Conservation (phyloP, 805 yeast species). For the Yarrowia deformans region DNA sequence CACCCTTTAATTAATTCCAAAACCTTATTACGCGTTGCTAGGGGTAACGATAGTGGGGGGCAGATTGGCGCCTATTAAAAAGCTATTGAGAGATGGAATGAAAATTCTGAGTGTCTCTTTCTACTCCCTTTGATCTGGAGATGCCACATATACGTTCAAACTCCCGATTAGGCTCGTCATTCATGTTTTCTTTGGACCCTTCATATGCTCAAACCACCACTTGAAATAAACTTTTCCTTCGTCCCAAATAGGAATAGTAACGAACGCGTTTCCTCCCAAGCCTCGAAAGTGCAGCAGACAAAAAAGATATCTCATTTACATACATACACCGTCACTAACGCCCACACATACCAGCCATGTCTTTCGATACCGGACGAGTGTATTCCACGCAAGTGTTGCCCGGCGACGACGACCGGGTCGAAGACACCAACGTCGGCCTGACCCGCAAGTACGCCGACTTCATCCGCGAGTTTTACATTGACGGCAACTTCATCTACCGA, state of each 20-base stretch:
- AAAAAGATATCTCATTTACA: neutral
- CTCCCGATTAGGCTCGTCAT: too few species aligned
- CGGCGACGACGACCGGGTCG: conserved; percentile 75
- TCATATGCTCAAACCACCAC: too few species aligned
- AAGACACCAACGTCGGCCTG: conserved; percentile 48
- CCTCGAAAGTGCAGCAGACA: neutral
- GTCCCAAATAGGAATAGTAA: conserved; percentile 36
- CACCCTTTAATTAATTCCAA: neutral
- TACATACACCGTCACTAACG: too few species aligned
- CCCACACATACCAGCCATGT: conserved; percentile 46
- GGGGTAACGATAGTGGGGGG: conserved; percentile 1
- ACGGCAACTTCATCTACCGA: conserved; percentile 79
- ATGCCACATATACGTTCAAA: too few species aligned
- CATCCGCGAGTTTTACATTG: conserved; percentile 83
- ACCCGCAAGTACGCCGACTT: conserved; percentile 67
- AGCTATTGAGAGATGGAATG: neutral
- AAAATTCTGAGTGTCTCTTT: neutral
- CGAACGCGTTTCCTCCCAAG: neutral
- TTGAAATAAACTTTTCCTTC: neutral
- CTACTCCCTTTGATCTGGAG: too few species aligned
- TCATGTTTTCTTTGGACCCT: too few species aligned
- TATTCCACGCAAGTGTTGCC: conserved; percentile 78
- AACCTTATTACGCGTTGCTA: conserved; percentile 24
- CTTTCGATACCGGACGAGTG: conserved; percentile 52
- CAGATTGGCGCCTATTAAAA: too few species aligned